phyloP scores from a whole-genome alignment of 306 rosid species.

The Sindora glabra region DNA sequence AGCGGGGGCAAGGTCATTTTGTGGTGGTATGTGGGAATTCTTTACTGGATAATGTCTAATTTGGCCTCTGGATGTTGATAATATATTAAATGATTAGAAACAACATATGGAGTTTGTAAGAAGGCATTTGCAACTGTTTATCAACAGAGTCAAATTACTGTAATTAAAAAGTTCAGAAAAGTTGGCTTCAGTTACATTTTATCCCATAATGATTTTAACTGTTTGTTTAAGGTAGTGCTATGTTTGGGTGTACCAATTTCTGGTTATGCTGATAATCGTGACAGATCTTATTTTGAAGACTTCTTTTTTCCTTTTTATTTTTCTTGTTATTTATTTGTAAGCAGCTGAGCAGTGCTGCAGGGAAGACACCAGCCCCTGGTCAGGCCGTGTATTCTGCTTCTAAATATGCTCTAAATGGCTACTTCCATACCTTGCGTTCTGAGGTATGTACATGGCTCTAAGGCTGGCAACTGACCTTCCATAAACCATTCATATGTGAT shows the following conservation, averaged over 20 bases:
- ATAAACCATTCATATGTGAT: neutral
- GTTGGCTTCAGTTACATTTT: neutral
- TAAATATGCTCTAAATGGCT: conserved; percentile 84
- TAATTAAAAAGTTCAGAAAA: neutral
- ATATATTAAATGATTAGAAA: conserved; percentile 5
- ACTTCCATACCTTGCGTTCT: conserved; percentile 84
- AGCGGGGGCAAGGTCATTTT: conserved; percentile 84
- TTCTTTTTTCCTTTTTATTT: conserved; percentile 4
- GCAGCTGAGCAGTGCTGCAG: conserved; percentile 98
- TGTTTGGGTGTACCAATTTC: neutral
- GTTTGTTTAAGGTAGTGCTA: neutral
- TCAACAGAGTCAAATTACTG: neutral
- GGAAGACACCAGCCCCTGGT: conserved; percentile 92
- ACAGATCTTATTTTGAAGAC: neutral
- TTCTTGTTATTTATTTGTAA: conserved; percentile 14
- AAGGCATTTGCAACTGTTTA: conserved; percentile 14
- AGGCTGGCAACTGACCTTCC: neutral
- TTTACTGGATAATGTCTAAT: neutral
- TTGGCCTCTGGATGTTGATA: conserved; percentile 1
- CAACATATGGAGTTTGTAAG: neutral
- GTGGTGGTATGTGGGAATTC: conserved; percentile 72
- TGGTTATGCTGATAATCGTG: neutral
- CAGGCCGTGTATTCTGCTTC: conserved; percentile 95
- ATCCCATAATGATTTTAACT: conserved; percentile 1
- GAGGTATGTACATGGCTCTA: conserved; percentile 48